These are phyloP conservation scores for Fusarium sp. DNA, from an alignment of 2,329 filamentous ascomycete genomes.

Conservation along the genomic window DNA sequence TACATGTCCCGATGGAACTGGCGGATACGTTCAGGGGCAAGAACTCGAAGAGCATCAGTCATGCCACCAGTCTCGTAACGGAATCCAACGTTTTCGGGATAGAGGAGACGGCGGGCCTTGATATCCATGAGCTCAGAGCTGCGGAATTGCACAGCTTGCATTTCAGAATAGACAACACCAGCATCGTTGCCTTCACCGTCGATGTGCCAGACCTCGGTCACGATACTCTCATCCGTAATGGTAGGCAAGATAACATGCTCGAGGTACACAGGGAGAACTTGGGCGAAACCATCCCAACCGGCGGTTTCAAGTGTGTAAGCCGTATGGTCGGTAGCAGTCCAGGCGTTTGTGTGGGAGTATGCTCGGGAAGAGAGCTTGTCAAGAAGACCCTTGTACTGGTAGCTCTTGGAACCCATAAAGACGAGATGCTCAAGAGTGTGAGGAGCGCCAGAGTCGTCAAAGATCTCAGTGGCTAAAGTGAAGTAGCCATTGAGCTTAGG, in stretches of 20 bases:
- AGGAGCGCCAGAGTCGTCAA: constrained; percentile 94
- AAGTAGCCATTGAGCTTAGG: constrained; percentile 98
- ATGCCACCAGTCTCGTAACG: constrained; percentile 98
- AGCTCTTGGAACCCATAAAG: constrained; percentile 93
- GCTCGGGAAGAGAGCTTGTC: constrained; percentile 94
- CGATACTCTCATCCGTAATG: constrained; percentile 89
- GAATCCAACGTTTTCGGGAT: constrained; percentile 90
- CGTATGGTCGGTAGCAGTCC: constrained; percentile 96
- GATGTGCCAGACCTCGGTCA: constrained; percentile 96
- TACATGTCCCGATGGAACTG: constrained; percentile 97
- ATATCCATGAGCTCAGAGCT: constrained; percentile 89
- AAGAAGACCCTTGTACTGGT: constrained; percentile 92
- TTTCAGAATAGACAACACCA: constrained; percentile 97
- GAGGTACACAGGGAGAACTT: constrained; percentile 93
- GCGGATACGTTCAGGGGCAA: constrained; percentile 91
- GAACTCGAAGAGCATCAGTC: constrained; percentile 87
- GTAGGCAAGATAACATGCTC: constrained; percentile 94
- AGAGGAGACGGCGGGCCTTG: constrained; percentile 80
- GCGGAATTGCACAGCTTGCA: constrained; percentile 94
- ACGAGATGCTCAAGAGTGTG: constrained; percentile 85
- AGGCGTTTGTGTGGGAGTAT: constrained; percentile 95
- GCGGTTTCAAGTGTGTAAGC: constrained; percentile 95
- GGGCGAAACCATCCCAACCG: constrained; percentile 95
- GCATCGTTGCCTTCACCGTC: constrained; percentile 95
- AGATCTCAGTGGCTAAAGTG: constrained; percentile 93